Conservation (phyloP, 768 basidiomycete species). For the Cantharellus cinnabarinus region DNA sequence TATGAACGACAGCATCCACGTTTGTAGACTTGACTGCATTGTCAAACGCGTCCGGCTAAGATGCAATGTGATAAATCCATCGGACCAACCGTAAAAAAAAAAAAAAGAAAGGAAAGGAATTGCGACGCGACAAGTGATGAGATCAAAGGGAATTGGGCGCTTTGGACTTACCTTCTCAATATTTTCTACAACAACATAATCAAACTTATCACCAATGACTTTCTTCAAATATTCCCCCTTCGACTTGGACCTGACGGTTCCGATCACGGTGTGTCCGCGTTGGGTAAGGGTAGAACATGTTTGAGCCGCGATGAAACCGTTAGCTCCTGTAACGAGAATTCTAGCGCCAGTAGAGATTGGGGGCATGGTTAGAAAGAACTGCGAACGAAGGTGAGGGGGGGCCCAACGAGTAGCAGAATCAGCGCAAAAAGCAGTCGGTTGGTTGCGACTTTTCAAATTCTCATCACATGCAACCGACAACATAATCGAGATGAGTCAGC, state of each 20-base stretch:
- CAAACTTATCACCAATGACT: neutral
- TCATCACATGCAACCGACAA: too few relatives aligned
- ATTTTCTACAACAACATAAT: constrained; percentile 3
- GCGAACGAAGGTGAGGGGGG: too few relatives aligned
- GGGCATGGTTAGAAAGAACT: neutral
- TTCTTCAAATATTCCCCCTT: constrained; percentile 1
- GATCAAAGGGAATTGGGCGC: too few relatives aligned
- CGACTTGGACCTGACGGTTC: neutral
- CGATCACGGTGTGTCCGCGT: constrained; percentile 3
- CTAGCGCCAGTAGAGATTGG: neutral
- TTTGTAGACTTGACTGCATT: constrained; percentile 1
- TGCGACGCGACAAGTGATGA: too few relatives aligned
- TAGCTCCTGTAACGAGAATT: constrained; percentile 8
- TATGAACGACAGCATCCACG: constrained; percentile 3
- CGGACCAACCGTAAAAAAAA: neutral
- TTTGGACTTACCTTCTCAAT: neutral
- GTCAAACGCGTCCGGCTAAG: constrained; percentile 3
- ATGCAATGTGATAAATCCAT: neutral
- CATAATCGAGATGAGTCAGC: too few relatives aligned
- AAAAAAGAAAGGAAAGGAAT: too few relatives aligned
- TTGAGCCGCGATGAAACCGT: constrained; percentile 6
- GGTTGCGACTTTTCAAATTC: too few relatives aligned
- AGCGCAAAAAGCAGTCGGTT: too few relatives aligned
- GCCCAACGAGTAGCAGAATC: too few relatives aligned
- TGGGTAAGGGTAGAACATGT: constrained; percentile 4